phyloP scores from a whole-genome alignment of 495 filamentous ascomycete genomes.

The Aspergillus coremiiformis region DNA sequence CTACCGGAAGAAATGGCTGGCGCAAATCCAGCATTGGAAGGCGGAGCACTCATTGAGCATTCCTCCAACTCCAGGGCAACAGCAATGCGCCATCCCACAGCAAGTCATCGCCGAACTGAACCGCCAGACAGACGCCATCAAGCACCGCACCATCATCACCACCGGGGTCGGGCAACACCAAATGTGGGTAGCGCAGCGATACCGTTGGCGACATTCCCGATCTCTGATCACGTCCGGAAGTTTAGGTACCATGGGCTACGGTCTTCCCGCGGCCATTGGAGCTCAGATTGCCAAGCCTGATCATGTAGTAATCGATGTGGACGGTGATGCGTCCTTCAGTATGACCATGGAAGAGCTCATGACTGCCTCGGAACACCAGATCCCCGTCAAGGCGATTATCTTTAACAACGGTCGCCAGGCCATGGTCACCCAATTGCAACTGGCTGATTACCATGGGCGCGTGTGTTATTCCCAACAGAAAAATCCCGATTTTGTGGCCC shows the following conservation, averaged over 20 bases:
- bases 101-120: conserved; percentile 77
- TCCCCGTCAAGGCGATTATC: conserved; percentile 86
- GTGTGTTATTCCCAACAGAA: conserved; percentile 88
- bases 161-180: conserved; percentile 96
- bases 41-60: conserved; percentile 65
- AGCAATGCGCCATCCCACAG: conserved; percentile 81
- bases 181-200: conserved; percentile 96
- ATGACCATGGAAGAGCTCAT: conserved; percentile 93
- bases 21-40: conserved; percentile 86
- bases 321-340: conserved; percentile 90
- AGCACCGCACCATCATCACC: conserved; percentile 75
- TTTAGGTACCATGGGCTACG: conserved; percentile 92
- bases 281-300: conserved; percentile 89
- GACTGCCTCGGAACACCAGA: conserved; percentile 84
- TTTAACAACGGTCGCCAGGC: conserved; percentile 92
- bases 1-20: conserved; percentile 72
- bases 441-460: conserved; percentile 90
- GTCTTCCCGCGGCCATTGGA: conserved; percentile 86
- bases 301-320: conserved; percentile 83
- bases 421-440: conserved; percentile 94
- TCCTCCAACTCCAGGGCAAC: conserved; percentile 60
- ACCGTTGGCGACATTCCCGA: conserved; percentile 81
- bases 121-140: conserved; percentile 62
- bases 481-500: conserved; percentile 54
- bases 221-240: conserved; percentile 91